Evolutionary conservation across 495 filamentous ascomycete genomes (phyloP).

Genomic region (Cercophora scortea): DNA sequence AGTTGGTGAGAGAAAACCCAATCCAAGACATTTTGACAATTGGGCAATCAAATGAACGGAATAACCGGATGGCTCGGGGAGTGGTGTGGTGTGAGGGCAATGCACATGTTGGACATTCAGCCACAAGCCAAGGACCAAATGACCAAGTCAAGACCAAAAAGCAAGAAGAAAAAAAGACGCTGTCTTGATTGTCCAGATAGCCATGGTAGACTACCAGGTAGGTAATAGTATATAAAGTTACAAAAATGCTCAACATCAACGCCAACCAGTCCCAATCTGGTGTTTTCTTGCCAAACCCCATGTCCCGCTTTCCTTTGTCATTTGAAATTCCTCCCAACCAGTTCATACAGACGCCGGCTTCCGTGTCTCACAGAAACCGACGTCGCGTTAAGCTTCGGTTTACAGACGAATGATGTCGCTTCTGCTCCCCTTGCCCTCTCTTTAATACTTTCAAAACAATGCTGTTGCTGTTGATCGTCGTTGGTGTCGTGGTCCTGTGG

Average conservation of each 20-base stretch:
- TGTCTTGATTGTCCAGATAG: too few species aligned
- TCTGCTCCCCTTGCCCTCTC: conserved; percentile 2
- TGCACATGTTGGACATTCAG: too few species aligned
- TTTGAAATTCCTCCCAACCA: neutral
- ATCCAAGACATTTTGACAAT: too few species aligned
- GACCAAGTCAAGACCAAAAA: too few species aligned
- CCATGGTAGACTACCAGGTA: too few species aligned
- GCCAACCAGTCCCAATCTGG: neutral
- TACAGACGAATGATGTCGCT: neutral
- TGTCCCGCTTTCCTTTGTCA: neutral
- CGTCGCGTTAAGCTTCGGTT: conserved; percentile 8
- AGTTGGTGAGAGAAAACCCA: too few species aligned
- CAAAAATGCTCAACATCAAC: neutral
- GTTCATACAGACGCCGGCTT: neutral
- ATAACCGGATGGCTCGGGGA: too few species aligned
- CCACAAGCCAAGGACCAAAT: too few species aligned
- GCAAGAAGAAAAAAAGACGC: too few species aligned
- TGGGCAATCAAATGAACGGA: too few species aligned
- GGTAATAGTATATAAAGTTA: too few species aligned
- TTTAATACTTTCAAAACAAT: conserved; percentile 15
- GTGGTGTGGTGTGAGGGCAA: too few species aligned
- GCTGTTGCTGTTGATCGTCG: conserved; percentile 1
- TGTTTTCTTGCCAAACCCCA: neutral
- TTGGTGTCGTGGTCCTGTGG: conserved; percentile 11
- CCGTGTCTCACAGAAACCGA: conserved; percentile 4